These are phyloP conservation scores for Pyricularia pennisetigena DNA, from an alignment of 2,329 filamentous ascomycete species.

Conservation along the genomic window DNA sequence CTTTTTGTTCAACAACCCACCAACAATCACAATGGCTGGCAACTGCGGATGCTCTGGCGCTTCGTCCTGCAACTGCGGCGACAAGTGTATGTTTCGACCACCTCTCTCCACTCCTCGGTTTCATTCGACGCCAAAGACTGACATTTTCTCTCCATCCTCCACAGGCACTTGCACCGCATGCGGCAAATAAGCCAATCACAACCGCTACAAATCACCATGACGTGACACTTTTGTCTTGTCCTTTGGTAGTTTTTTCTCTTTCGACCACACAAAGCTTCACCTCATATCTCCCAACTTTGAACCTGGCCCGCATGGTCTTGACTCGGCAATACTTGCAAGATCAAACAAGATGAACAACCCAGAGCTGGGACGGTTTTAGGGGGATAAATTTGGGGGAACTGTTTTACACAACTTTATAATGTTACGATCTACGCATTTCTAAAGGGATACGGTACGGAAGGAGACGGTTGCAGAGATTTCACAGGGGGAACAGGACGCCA, in stretches of 20 bases:
- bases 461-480: not conserved
- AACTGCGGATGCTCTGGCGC: constrained; percentile 4
- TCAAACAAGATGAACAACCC: not conserved
- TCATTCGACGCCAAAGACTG: not conserved
- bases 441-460: not conserved
- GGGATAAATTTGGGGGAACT: not conserved
- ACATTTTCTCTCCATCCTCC: not conserved
- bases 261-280: not conserved
- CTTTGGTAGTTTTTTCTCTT: not conserved
- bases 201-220: not conserved
- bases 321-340: not conserved
- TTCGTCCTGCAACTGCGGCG: constrained; percentile 3
- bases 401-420: not conserved
- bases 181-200: constrained; percentile 4
- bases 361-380: not conserved
- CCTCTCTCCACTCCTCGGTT: not conserved
- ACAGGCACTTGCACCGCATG: constrained; percentile 3
- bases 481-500: not conserved
- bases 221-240: not conserved
- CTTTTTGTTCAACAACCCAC: not conserved
- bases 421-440: not conserved
- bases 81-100: not conserved
- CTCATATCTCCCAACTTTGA: not conserved
- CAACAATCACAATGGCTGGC: constrained; percentile 5
- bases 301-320: not conserved